Base-by-base conservation (phyloP, 2,329 filamentous ascomycete genomes). In the Epichloe amarillans region DNA sequence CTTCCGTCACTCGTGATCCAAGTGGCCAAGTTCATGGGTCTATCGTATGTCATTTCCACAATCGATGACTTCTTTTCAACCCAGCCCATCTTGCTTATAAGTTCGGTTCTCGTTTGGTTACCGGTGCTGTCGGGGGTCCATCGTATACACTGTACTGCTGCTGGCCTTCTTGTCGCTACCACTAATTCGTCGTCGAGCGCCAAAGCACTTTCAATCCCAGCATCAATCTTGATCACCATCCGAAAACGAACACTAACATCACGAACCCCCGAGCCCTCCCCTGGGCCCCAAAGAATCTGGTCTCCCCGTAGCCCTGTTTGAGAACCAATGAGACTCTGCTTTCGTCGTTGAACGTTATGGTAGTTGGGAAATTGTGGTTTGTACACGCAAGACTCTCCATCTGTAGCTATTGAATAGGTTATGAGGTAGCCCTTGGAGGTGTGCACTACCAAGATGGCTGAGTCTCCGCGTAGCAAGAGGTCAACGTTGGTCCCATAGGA, bases 221-320 rank as follows among this genome's bases (percentile, higher is more conserved):
- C 93, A 67, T 98, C 93, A 17, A 98, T 88, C 64, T 95, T 94
- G 62, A 98, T 97, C 14, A 95, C 91, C 86, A 96, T 95, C 52
- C 91, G 81, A 67, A 98, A 98, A 11, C 88, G 85, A 46, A 98
- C 77, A 60, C 85, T 95, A 51, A 95, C 81, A 67, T 98, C 93
- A 49, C 82, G 80, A 47, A 95, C 83, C 88, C 88, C 88, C 46
- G 77, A 77, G 10, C 86, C 86, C 65, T 96, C 93, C 36, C 90
- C 90, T 2, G 86, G 80, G 0, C 87, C 87, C 66, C 85, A 80
- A 12, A 85, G 64, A 47, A 84, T 79, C 57, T 82, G 76, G 48
- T 84, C 80, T 2, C 79, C 77, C 17, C 71, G 70, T 8, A 71
- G 65, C 36, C 76, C 73, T 4, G 75, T 69, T 14, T 76, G 73